These are phyloP conservation scores for Penicillium sumatraense DNA, from an alignment of 2,329 filamentous ascomycete genomes.

Conservation along the genomic window DNA sequence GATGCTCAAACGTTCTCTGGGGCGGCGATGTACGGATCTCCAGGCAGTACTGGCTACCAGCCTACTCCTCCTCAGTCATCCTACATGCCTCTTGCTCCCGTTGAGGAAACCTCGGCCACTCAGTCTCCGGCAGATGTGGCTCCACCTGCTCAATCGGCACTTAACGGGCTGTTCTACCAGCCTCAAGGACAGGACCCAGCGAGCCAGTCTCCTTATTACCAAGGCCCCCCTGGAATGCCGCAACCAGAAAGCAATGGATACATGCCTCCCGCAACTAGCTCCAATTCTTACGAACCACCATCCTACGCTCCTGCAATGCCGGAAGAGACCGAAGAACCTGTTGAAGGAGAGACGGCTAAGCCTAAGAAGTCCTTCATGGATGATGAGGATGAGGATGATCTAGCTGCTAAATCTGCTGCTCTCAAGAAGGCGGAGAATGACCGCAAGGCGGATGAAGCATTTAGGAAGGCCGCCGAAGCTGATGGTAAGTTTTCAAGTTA, in stretches of 20 bases:
- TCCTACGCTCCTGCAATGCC: slow-evolving; percentile 40
- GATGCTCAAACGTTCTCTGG: slow-evolving; percentile 40
- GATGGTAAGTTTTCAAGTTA: slow-evolving; percentile 53
- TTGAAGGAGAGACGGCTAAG: slow-evolving; percentile 61
- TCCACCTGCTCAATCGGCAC: slow-evolving; percentile 26
- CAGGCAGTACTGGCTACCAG: slow-evolving; percentile 37
- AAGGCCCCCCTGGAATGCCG: slow-evolving; percentile 24
- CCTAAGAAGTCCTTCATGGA: slow-evolving; percentile 80
- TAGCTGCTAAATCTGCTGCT: slow-evolving; percentile 59
- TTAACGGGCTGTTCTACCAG: slow-evolving; percentile 32
- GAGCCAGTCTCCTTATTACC: slow-evolving; percentile 32
- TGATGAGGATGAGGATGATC: slow-evolving; percentile 74
- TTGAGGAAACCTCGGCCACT: slow-evolving; percentile 41
- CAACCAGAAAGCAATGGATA: slow-evolving; percentile 38
- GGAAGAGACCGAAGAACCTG: slow-evolving; percentile 56
- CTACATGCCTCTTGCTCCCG: slow-evolving; percentile 45
- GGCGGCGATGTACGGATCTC: slow-evolving; percentile 36
- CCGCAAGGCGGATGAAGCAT: slow-evolving; percentile 79
- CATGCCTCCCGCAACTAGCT: slow-evolving; percentile 32
- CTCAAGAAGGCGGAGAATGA: slow-evolving; percentile 64
- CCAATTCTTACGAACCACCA: slow-evolving; percentile 42
- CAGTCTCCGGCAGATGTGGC: slow-evolving; percentile 29
- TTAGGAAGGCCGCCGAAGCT: slow-evolving; percentile 78
- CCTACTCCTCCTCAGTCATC: slow-evolving; percentile 43
- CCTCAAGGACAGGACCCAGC: slow-evolving; percentile 19